Conservation (phyloP, 345 rosid genomes). For the Mercurialis annua region DNA sequence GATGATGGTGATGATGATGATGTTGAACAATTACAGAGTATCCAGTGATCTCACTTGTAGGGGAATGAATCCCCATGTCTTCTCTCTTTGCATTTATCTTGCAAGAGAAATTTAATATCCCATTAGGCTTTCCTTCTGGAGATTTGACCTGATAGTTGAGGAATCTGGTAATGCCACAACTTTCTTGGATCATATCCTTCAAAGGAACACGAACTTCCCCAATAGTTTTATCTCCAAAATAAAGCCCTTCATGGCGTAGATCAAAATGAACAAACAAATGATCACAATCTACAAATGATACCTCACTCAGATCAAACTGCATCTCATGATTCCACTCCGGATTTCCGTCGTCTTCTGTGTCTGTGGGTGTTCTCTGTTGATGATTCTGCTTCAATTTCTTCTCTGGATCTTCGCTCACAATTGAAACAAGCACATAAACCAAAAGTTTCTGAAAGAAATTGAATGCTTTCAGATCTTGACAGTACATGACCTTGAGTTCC, state of each 20-base stretch:
- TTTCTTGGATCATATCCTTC: slow-evolving; percentile 33
- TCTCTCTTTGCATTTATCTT: slow-evolving; percentile 22
- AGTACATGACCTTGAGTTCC: slow-evolving; percentile 37
- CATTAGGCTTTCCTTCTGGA: slow-evolving; percentile 41
- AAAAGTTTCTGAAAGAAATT: slow-evolving; percentile 57
- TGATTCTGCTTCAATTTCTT: slow-evolving; percentile 25
- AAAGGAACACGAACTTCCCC: slow-evolving; percentile 52
- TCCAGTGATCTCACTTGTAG: slow-evolving; percentile 15
- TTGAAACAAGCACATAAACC: slow-evolving; percentile 37
- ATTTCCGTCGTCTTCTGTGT: slow-evolving; percentile 43
- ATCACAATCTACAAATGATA: slow-evolving; percentile 18
- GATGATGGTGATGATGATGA: slow-evolving; percentile 16
- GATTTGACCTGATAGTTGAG: slow-evolving; percentile 45
- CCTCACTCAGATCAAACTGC: slow-evolving; percentile 33
- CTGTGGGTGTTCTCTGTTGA: slow-evolving; percentile 37
- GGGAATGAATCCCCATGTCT: slow-evolving; percentile 9
- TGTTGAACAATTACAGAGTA: slow-evolving; percentile 13
- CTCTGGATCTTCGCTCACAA: slow-evolving; percentile 28
- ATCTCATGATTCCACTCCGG: slow-evolving; percentile 57
- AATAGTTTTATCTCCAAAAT: slow-evolving; percentile 52
- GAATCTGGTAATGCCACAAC: slow-evolving; percentile 35
- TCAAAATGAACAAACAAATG: slow-evolving; percentile 37
- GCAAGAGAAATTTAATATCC: slow-evolving; percentile 37
- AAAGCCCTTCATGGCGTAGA: slow-evolving; percentile 41
- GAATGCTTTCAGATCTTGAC: slow-evolving; percentile 45